phyloP scores from a whole-genome alignment of 2,329 filamentous ascomycete species.

The Calonectria montana region DNA sequence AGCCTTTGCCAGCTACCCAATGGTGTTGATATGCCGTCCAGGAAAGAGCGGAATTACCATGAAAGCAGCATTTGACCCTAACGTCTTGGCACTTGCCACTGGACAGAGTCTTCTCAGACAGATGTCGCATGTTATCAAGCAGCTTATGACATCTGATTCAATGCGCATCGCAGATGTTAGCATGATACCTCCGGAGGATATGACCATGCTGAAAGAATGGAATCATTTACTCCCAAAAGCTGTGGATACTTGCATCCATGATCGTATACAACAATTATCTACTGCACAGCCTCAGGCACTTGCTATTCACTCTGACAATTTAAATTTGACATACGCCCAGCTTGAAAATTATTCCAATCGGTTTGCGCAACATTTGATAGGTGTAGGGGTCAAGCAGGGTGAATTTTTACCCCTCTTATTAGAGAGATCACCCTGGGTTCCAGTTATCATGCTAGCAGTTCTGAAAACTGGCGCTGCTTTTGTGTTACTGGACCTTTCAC shows the following conservation, averaged over 20 bases:
- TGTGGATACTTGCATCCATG: background rate
- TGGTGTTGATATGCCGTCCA: background rate
- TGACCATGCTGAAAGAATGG: background rate
- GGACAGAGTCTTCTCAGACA: background rate
- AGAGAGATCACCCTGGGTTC: background rate
- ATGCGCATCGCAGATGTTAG: background rate
- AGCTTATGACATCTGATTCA: background rate
- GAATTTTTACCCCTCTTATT: background rate
- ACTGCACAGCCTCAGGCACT: background rate
- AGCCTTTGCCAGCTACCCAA: background rate
- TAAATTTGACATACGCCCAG: background rate
- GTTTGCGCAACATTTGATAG: background rate
- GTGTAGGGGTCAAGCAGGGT: background rate
- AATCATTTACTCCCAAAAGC: background rate
- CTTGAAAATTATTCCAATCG: background rate
- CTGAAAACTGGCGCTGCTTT: background rate
- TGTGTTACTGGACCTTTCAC: background rate
- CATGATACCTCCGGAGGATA: background rate
- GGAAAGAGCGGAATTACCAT: background rate
- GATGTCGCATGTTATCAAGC: background rate
- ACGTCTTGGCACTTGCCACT: background rate
- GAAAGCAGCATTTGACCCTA: background rate
- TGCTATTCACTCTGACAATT: background rate
- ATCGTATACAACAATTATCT: background rate
- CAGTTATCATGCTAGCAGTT: background rate